Conservation (phyloP, 805 yeast genomes). For the Kodamaea lidongshanica region DNA sequence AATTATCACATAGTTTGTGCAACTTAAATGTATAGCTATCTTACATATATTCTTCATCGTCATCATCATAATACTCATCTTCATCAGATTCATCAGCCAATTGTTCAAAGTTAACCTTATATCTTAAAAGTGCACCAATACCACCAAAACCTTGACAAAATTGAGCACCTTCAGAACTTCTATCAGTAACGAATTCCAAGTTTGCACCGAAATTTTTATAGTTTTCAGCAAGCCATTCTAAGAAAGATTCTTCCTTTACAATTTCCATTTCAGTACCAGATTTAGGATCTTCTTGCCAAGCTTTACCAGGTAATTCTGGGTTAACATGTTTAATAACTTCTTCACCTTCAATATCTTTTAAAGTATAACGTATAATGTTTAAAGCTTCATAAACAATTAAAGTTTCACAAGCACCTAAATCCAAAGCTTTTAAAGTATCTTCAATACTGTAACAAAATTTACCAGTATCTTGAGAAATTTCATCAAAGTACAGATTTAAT, state of each 20-base stretch:
- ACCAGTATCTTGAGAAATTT: constrained; percentile 95
- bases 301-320: constrained; percentile 69
- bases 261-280: constrained; percentile 93
- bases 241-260: constrained; percentile 72
- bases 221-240: constrained; percentile 98
- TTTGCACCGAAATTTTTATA: constrained; percentile 92
- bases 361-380: constrained; percentile 74
- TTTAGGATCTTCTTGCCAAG: constrained; percentile 69
- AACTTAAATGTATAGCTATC: background rate
- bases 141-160: constrained; percentile 99
- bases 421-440: constrained; percentile 93
- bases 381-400: constrained; percentile 90
- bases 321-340: constrained; percentile 66
- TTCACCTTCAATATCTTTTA: constrained; percentile 76
- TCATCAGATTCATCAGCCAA: constrained; percentile 84
- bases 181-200: constrained; percentile 93
- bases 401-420: constrained; percentile 91
- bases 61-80: constrained; percentile 73
- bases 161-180: constrained; percentile 97
- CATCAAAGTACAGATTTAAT: constrained; percentile 87
- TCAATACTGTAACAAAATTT: constrained; percentile 96
- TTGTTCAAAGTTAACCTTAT: constrained; percentile 95
- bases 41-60: constrained; percentile 34
- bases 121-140: constrained; percentile 92
- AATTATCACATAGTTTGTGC: background rate